A percentile compares a stretch with the other conserved stretches of the same genome.
These are phyloP conservation scores for Calycina herbarum DNA, from an alignment of 2,329 filamentous ascomycete species.

Conservation along the genomic window DNA sequence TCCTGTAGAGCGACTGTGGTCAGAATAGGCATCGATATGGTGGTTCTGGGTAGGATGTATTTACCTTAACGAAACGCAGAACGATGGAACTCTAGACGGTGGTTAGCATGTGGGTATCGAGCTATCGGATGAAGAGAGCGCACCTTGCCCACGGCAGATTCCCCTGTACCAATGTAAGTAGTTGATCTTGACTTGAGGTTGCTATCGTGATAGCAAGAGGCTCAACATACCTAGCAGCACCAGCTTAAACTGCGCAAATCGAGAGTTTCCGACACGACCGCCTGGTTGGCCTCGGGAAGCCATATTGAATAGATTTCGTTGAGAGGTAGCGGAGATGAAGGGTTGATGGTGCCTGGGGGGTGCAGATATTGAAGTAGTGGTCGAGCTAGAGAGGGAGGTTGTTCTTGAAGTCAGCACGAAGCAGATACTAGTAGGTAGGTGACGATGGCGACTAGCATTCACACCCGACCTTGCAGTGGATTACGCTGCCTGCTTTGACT, in stretches of 20 bases:
- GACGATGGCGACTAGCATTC: background rate
- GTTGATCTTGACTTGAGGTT: slow-evolving; percentile 30
- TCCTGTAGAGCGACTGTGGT: slow-evolving; percentile 57
- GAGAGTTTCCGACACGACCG: slow-evolving; percentile 67
- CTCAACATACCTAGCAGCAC: slow-evolving; percentile 80
- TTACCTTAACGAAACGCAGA: slow-evolving; percentile 94
- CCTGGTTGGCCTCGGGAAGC: slow-evolving; percentile 73
- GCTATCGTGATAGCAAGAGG: slow-evolving; percentile 10
- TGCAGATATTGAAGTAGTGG: background rate
- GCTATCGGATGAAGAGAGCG: slow-evolving; percentile 23
- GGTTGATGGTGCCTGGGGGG: background rate
- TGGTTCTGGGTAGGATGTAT: slow-evolving; percentile 22
- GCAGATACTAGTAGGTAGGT: background rate
- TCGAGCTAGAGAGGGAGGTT: slow-evolving; percentile 8
- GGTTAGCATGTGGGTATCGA: slow-evolving; percentile 22
- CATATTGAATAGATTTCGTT: slow-evolving; percentile 56
- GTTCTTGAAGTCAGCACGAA: background rate
- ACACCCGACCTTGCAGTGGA: no score
- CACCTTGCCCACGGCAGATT: slow-evolving; percentile 99
- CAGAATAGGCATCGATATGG: slow-evolving; percentile 3
- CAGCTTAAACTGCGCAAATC: slow-evolving; percentile 99
- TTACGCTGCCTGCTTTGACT: no score
- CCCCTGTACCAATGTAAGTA: slow-evolving; percentile 58
- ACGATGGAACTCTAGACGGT: slow-evolving; percentile 84
- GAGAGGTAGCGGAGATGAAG: slow-evolving; percentile 12